phyloP scores from a whole-genome alignment of 2,329 filamentous ascomycete genomes.

The Orbilia oligospora region DNA sequence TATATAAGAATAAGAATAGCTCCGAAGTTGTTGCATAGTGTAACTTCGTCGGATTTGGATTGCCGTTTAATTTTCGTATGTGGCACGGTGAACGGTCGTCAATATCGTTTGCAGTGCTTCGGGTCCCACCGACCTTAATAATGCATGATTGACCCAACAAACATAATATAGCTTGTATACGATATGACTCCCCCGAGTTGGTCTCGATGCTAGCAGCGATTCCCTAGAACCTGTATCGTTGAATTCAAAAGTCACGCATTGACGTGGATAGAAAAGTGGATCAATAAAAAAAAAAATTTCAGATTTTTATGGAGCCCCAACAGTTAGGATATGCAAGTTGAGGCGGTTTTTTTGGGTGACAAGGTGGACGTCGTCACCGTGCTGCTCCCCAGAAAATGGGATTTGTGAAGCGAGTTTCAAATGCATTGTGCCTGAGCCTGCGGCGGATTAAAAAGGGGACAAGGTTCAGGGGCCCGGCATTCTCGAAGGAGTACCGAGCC shows the following conservation, averaged over 20 bases:
- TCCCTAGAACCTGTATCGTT: background rate
- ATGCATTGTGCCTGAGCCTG: constrained; percentile 49
- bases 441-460: constrained; percentile 24
- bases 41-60: constrained; percentile 10
- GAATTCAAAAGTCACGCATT: constrained; percentile 5
- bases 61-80: background rate
- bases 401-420: constrained; percentile 55
- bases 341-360: constrained; percentile 26
- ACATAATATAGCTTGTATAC: too few species aligned
- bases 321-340: constrained; percentile 15
- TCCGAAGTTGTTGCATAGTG: background rate
- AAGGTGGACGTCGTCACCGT: constrained; percentile 18
- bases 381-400: constrained; percentile 45
- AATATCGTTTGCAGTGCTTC: background rate
- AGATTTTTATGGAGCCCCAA: background rate
- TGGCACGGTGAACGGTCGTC: background rate
- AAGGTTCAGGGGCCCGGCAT: constrained; percentile 46
- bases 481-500: constrained; percentile 27
- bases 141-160: background rate
- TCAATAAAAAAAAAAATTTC: constrained; percentile 2
- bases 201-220: background rate
- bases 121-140: background rate
- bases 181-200: too few species aligned
- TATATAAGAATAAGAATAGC: background rate
- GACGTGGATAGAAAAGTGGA: constrained; percentile 16